Base-by-base conservation (phyloP, 2,329 filamentous ascomycete species). In the Erysiphe neolycopersici region DNA sequence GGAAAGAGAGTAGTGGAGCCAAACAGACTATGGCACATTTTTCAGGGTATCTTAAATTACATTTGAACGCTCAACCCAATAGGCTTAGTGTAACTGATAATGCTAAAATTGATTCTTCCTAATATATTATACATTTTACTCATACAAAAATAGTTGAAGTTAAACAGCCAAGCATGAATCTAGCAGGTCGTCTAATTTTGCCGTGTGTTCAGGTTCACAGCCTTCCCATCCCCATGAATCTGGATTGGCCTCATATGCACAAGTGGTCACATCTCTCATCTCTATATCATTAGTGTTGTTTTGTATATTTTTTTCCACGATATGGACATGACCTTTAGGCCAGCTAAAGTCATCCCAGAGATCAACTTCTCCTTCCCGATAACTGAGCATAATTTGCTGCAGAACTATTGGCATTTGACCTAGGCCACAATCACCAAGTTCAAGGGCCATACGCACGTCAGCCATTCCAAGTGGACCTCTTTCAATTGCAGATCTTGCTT, bases 341-440 rank as follows among this genome's bases (percentile, higher is more conserved):
- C 48, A 55, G 0, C 68, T 67, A 51, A 74, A 72, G 51, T 75
- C 69, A 38, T 69, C 59, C 63, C 69, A 75, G 45, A 70, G 65
- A 50, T 83, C 79, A 13, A 83, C 63, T 56, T 84, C 79, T 44
- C 78, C 77, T 54, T 89, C 82, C 30, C 79, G 67, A 53, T 80
- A 84, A 5, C 69, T 69, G 47, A 74, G 71, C 52, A 76, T 63
- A 39, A 93, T 72, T 44, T 73, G 68, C 37, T 79, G 75, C 26
- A 73, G 69, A 33, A 92, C 64, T 19, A 82, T 66, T 0, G 81
- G 82, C 61, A 89, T 85, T 47, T 81, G 74, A 10, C 75, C 73
- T 48, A 92, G 66, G 46, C 80, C 76, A 22, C 70, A 72, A 44
- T 89, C 80, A 12, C 78, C 75, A 49, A 93, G 68, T 46, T 79